These are phyloP conservation scores for Aspergillus ruber DNA, from an alignment of 2,329 filamentous ascomycete species.

Conservation along the genomic window DNA sequence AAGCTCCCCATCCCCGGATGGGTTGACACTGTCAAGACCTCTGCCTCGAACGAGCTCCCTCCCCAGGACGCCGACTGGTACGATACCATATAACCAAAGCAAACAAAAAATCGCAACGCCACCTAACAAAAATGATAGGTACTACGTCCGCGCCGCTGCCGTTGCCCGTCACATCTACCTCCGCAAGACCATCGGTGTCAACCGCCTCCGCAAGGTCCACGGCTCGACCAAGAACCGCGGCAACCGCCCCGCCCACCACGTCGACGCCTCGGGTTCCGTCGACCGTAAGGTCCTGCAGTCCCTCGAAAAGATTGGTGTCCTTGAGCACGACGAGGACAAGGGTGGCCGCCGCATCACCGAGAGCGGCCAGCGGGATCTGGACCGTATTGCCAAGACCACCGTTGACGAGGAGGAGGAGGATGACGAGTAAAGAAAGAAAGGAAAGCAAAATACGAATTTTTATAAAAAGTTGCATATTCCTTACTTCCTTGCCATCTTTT, in stretches of 20 bases:
- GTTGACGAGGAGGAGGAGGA: constrained; percentile 41
- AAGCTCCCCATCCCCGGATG: constrained; percentile 72
- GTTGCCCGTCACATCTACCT: constrained; percentile 98
- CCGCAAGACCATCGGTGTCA: constrained; percentile 98
- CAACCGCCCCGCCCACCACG: constrained; percentile 83
- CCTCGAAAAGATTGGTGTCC: constrained; percentile 97
- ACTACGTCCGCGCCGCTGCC: constrained; percentile 80
- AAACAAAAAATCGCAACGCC: not conserved
- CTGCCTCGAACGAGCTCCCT: constrained; percentile 91
- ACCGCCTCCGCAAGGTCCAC: constrained; percentile 94
- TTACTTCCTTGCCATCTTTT: constrained; percentile 11
- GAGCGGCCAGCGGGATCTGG: constrained; percentile 97
- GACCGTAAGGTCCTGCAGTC: constrained; percentile 97
- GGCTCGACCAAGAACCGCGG: constrained; percentile 97
- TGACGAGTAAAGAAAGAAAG: constrained; percentile 41
- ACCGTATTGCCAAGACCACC: constrained; percentile 80
- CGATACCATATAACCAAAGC: constrained; percentile 37
- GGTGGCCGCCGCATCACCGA: constrained; percentile 97
- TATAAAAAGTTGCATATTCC: constrained; percentile 6
- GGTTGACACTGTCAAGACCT: constrained; percentile 99
- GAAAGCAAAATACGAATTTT: constrained; percentile 24
- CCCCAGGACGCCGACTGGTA: constrained; percentile 98
- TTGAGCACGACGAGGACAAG: constrained; percentile 97
- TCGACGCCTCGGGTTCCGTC: constrained; percentile 88
- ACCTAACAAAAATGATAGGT: constrained; percentile 37